Evolutionary conservation across 768 basidiomycete genomes (phyloP).

Genomic region (Pleurotus giganteus): DNA sequence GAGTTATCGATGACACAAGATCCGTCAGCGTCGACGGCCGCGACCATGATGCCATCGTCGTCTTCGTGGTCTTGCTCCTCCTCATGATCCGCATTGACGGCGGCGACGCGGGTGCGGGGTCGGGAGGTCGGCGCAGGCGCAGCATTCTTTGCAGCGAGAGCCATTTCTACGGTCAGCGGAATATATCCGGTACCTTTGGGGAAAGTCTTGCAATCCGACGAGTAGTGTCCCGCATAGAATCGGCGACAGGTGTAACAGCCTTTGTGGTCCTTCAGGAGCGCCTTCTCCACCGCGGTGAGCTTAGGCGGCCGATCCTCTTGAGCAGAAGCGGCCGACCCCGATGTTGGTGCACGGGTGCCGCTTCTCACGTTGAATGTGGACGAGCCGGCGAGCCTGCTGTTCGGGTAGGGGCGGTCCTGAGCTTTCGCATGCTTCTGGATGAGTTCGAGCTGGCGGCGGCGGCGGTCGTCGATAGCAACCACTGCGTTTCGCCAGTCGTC

Average conservation of each 20-base stretch:
- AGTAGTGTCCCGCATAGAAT: conserved; percentile 14
- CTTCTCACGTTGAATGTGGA: not conserved
- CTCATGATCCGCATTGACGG: too few species aligned
- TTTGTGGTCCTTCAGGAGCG: conserved; percentile 12
- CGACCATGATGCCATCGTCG: too few species aligned
- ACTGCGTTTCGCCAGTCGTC: not conserved
- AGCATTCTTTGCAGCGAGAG: not conserved
- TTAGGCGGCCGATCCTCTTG: not conserved
- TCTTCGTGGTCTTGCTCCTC: too few species aligned
- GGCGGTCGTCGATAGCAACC: not conserved
- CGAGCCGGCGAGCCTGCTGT: not conserved
- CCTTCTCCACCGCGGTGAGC: conserved; percentile 10
- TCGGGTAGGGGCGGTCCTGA: too few species aligned
- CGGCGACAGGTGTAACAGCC: conserved; percentile 26
- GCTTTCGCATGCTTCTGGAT: not conserved
- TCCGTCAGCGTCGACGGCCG: too few species aligned
- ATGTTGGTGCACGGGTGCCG: not conserved
- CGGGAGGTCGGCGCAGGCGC: too few species aligned
- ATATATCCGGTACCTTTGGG: conserved; percentile 16
- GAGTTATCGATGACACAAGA: too few species aligned
- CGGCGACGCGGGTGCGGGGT: too few species aligned
- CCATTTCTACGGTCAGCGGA: conserved; percentile 10
- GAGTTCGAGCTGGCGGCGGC: not conserved
- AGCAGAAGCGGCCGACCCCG: not conserved
- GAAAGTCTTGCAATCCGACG: conserved; percentile 17